A percentile compares a stretch with the other conserved stretches of the same genome.
Evolutionary conservation across 2,329 filamentous ascomycete genomes (phyloP).

Genomic region (Trichophyton equinum): DNA sequence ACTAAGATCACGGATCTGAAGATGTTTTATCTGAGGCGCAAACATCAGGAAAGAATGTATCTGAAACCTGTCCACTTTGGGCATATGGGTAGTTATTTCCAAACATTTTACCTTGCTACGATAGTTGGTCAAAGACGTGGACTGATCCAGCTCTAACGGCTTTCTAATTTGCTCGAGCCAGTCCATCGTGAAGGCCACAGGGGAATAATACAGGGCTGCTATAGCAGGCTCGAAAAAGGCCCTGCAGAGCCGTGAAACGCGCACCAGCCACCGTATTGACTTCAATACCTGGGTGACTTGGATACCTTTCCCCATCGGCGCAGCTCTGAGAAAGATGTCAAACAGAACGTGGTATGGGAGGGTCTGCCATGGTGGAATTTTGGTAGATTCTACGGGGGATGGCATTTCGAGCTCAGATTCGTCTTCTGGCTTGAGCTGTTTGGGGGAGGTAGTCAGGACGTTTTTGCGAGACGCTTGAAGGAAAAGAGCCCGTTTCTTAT

Average conservation of each 20-base stretch:
- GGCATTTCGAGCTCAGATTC: constrained; percentile 7
- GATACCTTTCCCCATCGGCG: constrained; percentile 25
- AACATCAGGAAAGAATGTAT: constrained; percentile 47
- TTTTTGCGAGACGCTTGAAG: constrained; percentile 8
- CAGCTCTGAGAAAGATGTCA: constrained; percentile 57
- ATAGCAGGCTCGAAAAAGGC: constrained; percentile 60
- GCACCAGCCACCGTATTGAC: constrained; percentile 47
- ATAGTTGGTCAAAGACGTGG: constrained; percentile 49
- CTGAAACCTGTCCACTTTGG: constrained; percentile 35
- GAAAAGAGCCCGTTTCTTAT: constrained; percentile 9
- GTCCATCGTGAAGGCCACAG: constrained; percentile 46
- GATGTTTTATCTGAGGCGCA: constrained; percentile 53
- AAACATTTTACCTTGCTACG: constrained; percentile 57
- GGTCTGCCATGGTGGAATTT: constrained; percentile 45
- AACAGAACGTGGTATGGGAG: constrained; percentile 58
- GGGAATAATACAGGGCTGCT: constrained; percentile 57
- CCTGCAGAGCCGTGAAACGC: constrained; percentile 50
- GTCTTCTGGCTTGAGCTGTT: constrained; percentile 5
- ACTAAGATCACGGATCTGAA: constrained; percentile 57
- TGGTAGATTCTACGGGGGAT: constrained; percentile 17
- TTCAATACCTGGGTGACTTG: constrained; percentile 38
- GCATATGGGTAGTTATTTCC: constrained; percentile 53
- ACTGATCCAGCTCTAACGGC: constrained; percentile 44
- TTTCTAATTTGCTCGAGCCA: constrained; percentile 37
- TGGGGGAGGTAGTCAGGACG: constrained; percentile 6